Evolutionary conservation across 1,284 basidiomycete species (phyloP).

Genomic region (Sanghuangporus sanghuang): DNA sequence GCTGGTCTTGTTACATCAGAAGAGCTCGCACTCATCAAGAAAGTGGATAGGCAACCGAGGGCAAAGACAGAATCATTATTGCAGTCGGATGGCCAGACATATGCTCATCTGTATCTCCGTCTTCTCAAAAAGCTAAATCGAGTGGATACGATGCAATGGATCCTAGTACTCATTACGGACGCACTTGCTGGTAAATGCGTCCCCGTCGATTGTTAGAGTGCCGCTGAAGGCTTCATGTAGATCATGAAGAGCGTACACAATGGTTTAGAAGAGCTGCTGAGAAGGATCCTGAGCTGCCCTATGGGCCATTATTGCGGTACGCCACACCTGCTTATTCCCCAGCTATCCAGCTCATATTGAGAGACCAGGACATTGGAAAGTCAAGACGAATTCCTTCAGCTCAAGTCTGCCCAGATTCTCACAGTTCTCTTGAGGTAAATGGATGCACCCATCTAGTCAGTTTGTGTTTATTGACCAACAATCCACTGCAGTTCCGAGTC

Average conservation of each 20-base stretch:
- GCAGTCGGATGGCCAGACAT: conserved; percentile 74
- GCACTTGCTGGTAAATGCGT: conserved; percentile 67
- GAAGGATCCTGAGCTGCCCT: conserved; percentile 76
- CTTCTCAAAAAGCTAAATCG: conserved; percentile 91
- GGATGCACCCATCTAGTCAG: conserved; percentile 18
- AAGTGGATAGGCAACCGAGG: conserved; percentile 76
- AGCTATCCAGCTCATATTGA: conserved; percentile 12
- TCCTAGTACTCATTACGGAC: conserved; percentile 89
- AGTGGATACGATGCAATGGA: conserved; percentile 91
- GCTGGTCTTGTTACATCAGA: conserved; percentile 87
- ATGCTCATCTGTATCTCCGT: conserved; percentile 86
- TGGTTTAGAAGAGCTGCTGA: conserved; percentile 61
- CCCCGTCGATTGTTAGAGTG: neutral
- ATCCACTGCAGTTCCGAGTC: conserved; percentile 45
- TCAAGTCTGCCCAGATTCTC: conserved; percentile 86
- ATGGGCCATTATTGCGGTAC: conserved; percentile 78
- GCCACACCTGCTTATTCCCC: conserved; percentile 16
- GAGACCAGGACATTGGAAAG: conserved; percentile 67
- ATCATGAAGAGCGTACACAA: conserved; percentile 75
- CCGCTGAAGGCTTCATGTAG: conserved; percentile 30
- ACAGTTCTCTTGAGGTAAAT: conserved; percentile 75
- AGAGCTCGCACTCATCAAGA: conserved; percentile 89
- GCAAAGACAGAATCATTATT: conserved; percentile 71
- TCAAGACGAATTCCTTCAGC: conserved; percentile 89
- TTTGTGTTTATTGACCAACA: neutral